These are phyloP conservation scores for Draba incana DNA, from an alignment of 345 rosid species.

Conservation along the genomic window DNA sequence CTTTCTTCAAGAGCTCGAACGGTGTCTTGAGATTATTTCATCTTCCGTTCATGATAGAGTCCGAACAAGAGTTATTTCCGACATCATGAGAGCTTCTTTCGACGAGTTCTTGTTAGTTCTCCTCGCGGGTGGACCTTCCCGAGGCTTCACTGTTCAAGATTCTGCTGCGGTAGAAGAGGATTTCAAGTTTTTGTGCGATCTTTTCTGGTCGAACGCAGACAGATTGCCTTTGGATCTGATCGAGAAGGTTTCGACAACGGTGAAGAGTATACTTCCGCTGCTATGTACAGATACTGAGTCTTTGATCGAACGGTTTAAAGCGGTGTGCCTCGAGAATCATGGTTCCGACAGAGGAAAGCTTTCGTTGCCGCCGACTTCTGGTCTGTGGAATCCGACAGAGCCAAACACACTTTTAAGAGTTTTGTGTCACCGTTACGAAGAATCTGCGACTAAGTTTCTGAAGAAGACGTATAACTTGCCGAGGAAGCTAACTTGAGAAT, in stretches of 20 bases:
- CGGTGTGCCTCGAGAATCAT: slow-evolving; percentile 54
- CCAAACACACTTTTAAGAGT: slow-evolving; percentile 84
- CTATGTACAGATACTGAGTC: slow-evolving; percentile 63
- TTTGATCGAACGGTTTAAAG: slow-evolving; percentile 59
- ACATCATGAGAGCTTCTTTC: slow-evolving; percentile 92
- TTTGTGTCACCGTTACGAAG: slow-evolving; percentile 81
- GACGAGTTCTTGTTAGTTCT: slow-evolving; percentile 84
- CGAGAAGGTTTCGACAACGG: slow-evolving; percentile 66
- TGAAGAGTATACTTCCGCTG: slow-evolving; percentile 71
- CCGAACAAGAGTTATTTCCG: slow-evolving; percentile 77
- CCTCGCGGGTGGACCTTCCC: slow-evolving; percentile 93
- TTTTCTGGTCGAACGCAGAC: slow-evolving; percentile 95
- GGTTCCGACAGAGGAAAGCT: slow-evolving; percentile 78
- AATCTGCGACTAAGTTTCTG: slow-evolving; percentile 75
- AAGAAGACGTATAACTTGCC: slow-evolving; percentile 91
- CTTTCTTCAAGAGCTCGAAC: slow-evolving; percentile 84
- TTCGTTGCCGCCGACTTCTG: slow-evolving; percentile 84
- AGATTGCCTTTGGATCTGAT: slow-evolving; percentile 84
- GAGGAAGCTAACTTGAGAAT: slow-evolving; percentile 55
- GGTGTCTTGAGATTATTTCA: slow-evolving; percentile 67
- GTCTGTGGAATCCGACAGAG: slow-evolving; percentile 84
- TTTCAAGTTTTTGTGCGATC: slow-evolving; percentile 70
- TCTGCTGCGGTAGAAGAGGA: slow-evolving; percentile 73
- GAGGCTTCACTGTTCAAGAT: slow-evolving; percentile 70
- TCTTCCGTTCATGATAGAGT: slow-evolving; percentile 81